These are phyloP conservation scores for Coprinopsis marcescibilis DNA, from an alignment of 768 basidiomycete species.

Conservation along the genomic window DNA sequence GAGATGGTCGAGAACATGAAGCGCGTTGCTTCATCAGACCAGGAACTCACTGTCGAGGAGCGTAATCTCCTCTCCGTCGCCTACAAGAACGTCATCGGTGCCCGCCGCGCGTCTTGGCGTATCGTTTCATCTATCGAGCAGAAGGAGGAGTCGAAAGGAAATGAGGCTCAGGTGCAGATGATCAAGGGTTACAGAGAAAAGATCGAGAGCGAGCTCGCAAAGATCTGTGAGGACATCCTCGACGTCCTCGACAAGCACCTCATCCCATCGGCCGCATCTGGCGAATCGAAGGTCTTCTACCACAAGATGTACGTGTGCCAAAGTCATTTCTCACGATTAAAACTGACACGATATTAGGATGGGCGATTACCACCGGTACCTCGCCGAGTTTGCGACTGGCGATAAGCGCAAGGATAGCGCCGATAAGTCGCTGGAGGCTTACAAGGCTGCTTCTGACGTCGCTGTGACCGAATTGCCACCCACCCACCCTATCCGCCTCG, in stretches of 20 bases:
- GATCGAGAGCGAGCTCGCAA: constrained; percentile 93
- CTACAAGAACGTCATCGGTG: constrained; percentile 99
- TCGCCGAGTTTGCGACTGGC: constrained; percentile 97
- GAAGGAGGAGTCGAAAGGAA: constrained; percentile 99
- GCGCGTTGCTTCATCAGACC: constrained; percentile 94
- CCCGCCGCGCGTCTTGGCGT: constrained; percentile 95
- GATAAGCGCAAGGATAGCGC: constrained; percentile 96
- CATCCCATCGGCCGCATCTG: constrained; percentile 92
- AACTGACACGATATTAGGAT: constrained; percentile 54
- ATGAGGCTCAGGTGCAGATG: constrained; percentile 92
- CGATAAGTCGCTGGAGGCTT: constrained; percentile 94
- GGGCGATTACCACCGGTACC: constrained; percentile 99
- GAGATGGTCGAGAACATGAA: constrained; percentile 99
- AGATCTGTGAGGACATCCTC: constrained; percentile 98
- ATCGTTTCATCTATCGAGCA: constrained; percentile 98
- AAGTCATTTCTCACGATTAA: constrained; percentile 3
- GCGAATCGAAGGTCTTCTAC: constrained; percentile 99
- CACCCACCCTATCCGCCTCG: constrained; percentile 97
- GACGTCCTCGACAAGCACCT: constrained; percentile 97
- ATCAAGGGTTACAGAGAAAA: constrained; percentile 98
- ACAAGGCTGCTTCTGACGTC: constrained; percentile 97
- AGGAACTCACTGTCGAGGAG: constrained; percentile 97
- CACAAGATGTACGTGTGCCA: constrained; percentile 82
- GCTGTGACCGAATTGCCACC: constrained; percentile 93
- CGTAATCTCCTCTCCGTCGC: constrained; percentile 96